Base-by-base conservation (phyloP, 495 filamentous ascomycete species). In the Trichocladium antarcticum region DNA sequence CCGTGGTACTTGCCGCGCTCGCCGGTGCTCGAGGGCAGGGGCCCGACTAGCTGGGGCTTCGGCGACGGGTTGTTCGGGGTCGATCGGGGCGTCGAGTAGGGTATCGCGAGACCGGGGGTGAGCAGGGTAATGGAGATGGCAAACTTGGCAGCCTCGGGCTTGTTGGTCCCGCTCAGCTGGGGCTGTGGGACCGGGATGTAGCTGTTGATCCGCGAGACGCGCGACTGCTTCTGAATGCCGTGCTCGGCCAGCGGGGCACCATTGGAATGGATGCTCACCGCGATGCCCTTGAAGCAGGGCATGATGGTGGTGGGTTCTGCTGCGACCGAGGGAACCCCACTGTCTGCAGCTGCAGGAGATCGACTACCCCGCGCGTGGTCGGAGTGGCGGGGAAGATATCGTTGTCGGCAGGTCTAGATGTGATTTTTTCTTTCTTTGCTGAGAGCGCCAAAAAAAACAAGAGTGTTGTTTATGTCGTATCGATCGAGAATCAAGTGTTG, bases 261-360 rank as follows among this genome's bases (percentile, higher is more conserved):
- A 49, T 87, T 86, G 29, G 89, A 86, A 66, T 96, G 89, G 60
- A 96, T 92, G 74, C 87, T 93, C 63, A 96, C 89, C 41, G 89
- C 89, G 60, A 96, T 85, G 65, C 89, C 89, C 71, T 93, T 92
- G 74, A 95, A 96, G 80, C 89, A 96, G 71, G 89, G 89, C 89
- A 95, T 95, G 60, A 58, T 62, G 50, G 16, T 24, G 49, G 49
- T 40, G 34, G 41, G 34, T 8, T 31, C 34, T 15, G 32, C 35
- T 12, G 47, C 36, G 31, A 28, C 31, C 29, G 21, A 32, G 19
- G 34, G 15, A 17, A 49, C 38, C 38, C 47, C 47, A 29, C 47
- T 24, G 16, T 41, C 20, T 44, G 46, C 45, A 36, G 38, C 37
- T 28, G 47, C 20, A 17, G 36, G n/a, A 36, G 41, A 32, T 37